phyloP scores from a whole-genome alignment of 495 filamentous ascomycete genomes.

The Annulohypoxylon maeteangense region DNA sequence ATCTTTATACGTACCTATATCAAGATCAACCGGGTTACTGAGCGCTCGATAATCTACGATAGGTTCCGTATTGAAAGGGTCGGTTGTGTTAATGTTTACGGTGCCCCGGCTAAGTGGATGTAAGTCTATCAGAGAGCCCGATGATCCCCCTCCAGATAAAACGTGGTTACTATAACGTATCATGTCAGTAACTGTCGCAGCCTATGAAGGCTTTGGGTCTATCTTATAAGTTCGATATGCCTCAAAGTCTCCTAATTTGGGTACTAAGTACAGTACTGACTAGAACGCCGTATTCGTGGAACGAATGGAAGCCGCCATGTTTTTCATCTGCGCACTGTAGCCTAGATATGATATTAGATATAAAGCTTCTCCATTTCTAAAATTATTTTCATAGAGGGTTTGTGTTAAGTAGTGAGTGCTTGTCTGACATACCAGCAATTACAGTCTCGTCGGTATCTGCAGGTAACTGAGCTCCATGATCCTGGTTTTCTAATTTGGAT shows the following conservation, averaged over 20 bases:
- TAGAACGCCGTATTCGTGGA: conserved; percentile 57
- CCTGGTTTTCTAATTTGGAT: conserved; percentile 47
- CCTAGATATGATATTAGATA: conserved; percentile 42
- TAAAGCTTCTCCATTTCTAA: neutral
- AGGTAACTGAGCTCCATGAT: conserved; percentile 53
- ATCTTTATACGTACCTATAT: conserved; percentile 31
- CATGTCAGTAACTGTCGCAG: conserved; percentile 6
- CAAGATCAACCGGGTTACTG: conserved; percentile 59
- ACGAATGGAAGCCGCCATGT: conserved; percentile 51
- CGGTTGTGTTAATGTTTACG: conserved; percentile 55
- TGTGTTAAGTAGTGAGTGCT: neutral
- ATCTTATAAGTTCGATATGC: neutral
- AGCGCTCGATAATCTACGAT: conserved; percentile 62
- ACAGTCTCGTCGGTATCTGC: conserved; percentile 51
- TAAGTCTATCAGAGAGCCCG: conserved; percentile 52
- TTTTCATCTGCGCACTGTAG: conserved; percentile 58
- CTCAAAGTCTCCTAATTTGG: neutral
- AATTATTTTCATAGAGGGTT: neutral
- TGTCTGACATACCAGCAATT: conserved; percentile 42
- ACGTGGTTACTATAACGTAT: conserved; percentile 47
- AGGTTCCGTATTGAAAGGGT: conserved; percentile 52
- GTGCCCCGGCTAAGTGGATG: conserved; percentile 60
- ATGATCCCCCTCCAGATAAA: conserved; percentile 47
- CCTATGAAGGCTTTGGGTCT: neutral
- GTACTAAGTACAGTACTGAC: conserved; percentile 10